A percentile compares a stretch with the other conserved stretches of the same genome.
Conservation (phyloP, 805 yeast genomes). For the Starmerella stigmatis region DNA sequence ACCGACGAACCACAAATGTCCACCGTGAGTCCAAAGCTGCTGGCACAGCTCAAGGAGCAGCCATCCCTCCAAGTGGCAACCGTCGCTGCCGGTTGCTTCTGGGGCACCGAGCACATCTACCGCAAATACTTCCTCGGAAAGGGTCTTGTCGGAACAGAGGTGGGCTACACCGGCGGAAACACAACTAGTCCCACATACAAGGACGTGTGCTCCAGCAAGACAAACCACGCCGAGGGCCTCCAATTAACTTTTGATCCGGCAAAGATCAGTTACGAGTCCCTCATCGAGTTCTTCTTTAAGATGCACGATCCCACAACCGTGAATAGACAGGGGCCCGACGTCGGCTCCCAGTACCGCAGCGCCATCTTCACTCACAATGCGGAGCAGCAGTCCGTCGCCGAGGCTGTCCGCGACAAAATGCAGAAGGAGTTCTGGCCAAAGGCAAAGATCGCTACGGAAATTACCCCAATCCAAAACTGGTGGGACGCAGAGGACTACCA, state of each 20-base stretch:
- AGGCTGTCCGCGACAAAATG: constrained; percentile 39
- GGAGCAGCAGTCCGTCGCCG: constrained; percentile 41
- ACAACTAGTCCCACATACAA: constrained; percentile 47
- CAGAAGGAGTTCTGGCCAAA: constrained; percentile 64
- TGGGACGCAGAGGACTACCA: constrained; percentile 96
- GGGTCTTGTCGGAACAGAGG: constrained; percentile 65
- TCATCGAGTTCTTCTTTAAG: constrained; percentile 74
- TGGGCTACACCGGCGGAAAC: constrained; percentile 83
- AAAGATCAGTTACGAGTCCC: constrained; percentile 44
- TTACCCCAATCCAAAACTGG: constrained; percentile 58
- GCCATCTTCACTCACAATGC: constrained; percentile 57
- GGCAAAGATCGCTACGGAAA: constrained; percentile 54
- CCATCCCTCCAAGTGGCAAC: constrained; percentile 31
- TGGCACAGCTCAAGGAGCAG: constrained; percentile 2
- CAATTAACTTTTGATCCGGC: constrained; percentile 76
- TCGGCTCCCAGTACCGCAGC: constrained; percentile 83
- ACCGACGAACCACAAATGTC: not conserved
- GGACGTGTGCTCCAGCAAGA: constrained; percentile 65
- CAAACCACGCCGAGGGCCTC: constrained; percentile 72
- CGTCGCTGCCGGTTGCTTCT: constrained; percentile 47
- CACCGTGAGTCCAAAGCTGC: constrained; percentile 9
- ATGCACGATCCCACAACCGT: constrained; percentile 90
- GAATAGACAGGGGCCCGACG: constrained; percentile 77
- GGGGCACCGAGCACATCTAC: constrained; percentile 65
- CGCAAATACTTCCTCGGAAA: constrained; percentile 53